Conservation (phyloP, 2,329 filamentous ascomycete species). For the Penicillium sp. region DNA sequence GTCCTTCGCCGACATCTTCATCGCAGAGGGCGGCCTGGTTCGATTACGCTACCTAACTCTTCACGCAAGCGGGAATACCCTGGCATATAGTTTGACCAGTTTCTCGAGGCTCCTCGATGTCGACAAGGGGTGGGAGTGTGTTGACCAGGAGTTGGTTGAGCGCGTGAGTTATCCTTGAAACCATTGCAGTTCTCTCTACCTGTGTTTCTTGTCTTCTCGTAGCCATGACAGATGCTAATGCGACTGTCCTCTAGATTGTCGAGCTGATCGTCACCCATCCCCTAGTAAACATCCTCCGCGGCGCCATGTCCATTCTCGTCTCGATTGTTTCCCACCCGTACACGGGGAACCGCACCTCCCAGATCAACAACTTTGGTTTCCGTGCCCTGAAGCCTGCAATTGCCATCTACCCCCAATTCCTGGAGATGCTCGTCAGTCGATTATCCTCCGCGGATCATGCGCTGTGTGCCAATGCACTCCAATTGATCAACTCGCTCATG, state of each 20-base stretch:
- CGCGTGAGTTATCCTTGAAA: slow-evolving; percentile 48
- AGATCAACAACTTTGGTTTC: slow-evolving; percentile 74
- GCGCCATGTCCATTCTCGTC: slow-evolving; percentile 94
- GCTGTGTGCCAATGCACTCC: slow-evolving; percentile 89
- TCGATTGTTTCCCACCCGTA: slow-evolving; percentile 87
- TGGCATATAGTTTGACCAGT: slow-evolving; percentile 91
- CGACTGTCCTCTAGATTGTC: slow-evolving; percentile 58
- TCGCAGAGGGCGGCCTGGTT: slow-evolving; percentile 78
- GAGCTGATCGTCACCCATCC: slow-evolving; percentile 93
- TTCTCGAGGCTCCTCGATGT: slow-evolving; percentile 85
- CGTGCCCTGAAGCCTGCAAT: slow-evolving; percentile 88
- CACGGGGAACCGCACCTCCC: slow-evolving; percentile 48
- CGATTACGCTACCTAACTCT: slow-evolving; percentile 81
- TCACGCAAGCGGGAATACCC: slow-evolving; percentile 82
- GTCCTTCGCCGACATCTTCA: slow-evolving; percentile 94
- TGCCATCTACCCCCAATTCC: slow-evolving; percentile 86
- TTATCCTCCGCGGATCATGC: slow-evolving; percentile 93
- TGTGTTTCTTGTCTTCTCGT: not conserved
- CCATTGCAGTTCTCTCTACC: not conserved
- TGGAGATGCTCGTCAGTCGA: slow-evolving; percentile 88
- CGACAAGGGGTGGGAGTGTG: slow-evolving; percentile 90
- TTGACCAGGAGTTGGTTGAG: slow-evolving; percentile 54
- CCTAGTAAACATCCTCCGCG: slow-evolving; percentile 92
- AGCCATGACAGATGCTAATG: slow-evolving; percentile 1
- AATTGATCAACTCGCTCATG: slow-evolving; percentile 93